Evolutionary conservation across 345 rosid species (phyloP).

Genomic region (Euphorbia tirucalli): DNA sequence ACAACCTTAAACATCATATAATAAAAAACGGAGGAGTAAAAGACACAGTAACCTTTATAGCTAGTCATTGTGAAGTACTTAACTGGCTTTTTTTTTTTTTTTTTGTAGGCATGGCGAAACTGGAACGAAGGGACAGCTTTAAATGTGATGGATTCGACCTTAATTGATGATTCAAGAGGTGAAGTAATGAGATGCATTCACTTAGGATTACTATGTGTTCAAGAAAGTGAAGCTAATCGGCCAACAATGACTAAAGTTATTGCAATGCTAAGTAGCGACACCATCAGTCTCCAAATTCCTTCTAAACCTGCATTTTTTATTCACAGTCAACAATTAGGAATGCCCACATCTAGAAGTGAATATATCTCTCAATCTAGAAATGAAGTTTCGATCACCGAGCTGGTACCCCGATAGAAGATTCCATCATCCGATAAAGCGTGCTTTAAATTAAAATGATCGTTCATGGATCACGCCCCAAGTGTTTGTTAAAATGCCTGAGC

Average conservation of each 20-base stretch:
- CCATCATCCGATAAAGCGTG: not conserved
- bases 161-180: not conserved
- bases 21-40: too few species aligned
- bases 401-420: not conserved
- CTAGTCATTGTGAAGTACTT: too few species aligned
- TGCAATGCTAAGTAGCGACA: constrained; percentile 39
- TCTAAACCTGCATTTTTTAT: constrained; percentile 43
- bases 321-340: too few species aligned
- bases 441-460: not conserved
- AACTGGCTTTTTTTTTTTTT: too few species aligned
- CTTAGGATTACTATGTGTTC: constrained; percentile 18
- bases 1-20: too few species aligned
- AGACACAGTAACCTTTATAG: too few species aligned
- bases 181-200: constrained; percentile 10
- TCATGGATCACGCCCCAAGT: too few species aligned
- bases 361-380: not conserved
- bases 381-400: too few species aligned
- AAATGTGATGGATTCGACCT: constrained; percentile 6
- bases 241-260: constrained; percentile 49
- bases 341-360: too few species aligned
- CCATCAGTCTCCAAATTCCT: constrained; percentile 35
- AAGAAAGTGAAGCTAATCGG: constrained; percentile 29
- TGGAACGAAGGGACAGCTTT: constrained; percentile 10
- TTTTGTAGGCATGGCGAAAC: constrained; percentile 19
- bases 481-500: too few species aligned